Evolutionary conservation across 345 rosid species (phyloP).

Genomic region (Brassica juncea): DNA sequence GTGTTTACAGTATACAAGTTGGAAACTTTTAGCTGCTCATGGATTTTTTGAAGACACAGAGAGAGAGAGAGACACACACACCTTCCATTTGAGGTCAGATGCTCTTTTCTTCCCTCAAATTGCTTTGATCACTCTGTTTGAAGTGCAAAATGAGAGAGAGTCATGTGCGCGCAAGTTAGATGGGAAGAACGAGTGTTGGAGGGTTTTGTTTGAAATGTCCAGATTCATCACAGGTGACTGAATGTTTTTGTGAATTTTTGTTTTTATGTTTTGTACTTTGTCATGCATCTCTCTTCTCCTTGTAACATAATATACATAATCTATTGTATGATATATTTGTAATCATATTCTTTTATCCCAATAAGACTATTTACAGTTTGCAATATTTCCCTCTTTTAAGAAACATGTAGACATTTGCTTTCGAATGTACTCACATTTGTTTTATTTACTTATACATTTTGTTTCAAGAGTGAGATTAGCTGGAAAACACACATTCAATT

Average conservation of each 20-base stretch:
- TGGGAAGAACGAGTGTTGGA: conserved; percentile 11
- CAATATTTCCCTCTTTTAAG: not conserved
- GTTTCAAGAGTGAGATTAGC: too few relatives aligned
- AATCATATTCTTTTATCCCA: conserved; percentile 14
- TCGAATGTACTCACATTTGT: too few relatives aligned
- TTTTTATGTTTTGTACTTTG: conserved; percentile 6
- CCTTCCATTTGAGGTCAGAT: conserved; percentile 15
- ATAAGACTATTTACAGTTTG: conserved; percentile 10
- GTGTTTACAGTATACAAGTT: conserved; percentile 16
- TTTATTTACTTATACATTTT: not conserved
- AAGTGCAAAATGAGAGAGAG: not conserved
- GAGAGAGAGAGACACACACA: not conserved
- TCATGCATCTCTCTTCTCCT: not conserved
- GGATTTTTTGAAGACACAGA: conserved; percentile 6
- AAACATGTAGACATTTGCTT: too few relatives aligned
- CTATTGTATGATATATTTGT: conserved; percentile 11
- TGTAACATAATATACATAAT: conserved; percentile 17
- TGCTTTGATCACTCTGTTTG: not conserved
- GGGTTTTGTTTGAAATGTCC: not conserved
- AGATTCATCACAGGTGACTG: conserved; percentile 8
- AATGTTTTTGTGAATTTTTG: conserved; percentile 4
- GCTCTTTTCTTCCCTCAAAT: not conserved
- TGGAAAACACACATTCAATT: too few relatives aligned
- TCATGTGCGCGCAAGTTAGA: not conserved
- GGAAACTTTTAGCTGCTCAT: conserved; percentile 4